Evolutionary conservation across 2,329 filamentous ascomycete species (phyloP), one percentile per base, ranked within the genome.

Genomic region (Beauveria sp.): DNA sequence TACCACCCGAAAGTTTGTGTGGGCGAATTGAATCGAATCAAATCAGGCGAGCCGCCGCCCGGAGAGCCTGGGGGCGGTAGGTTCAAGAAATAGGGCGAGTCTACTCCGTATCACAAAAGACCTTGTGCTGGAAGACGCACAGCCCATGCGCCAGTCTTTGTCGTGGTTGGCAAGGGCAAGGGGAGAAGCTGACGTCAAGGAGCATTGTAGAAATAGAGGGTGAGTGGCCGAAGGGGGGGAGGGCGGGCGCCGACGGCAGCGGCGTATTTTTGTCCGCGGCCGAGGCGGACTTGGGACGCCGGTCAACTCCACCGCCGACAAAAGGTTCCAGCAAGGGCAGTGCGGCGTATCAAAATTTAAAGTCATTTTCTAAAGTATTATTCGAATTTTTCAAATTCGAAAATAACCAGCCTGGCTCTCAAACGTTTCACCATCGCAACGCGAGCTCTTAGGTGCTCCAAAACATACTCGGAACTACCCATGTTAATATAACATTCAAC

Each of bases 101-200:
- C 18, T 18, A 12, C 7, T 14, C 10, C 0, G 31, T 49, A 22
- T 16, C 16, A 10, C 28, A 48, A 38, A 26, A 20, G 1, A 7
- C 20, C 1, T 3, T 48, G 18, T 14, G 43, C 8, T n/a, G 14
- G 28, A 43, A 24, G 34, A 18, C 14, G 38, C n/a, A 43, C 38
- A 46, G 49, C 57, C 40, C 26, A 20, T n/a, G 40, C 28, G 26
- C 48, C 49, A 43, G 40, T 28, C 38, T 38, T 24, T 22, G 38
- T 45, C 9, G 57, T 40, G n/a, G 57, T 60, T 45, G 49, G 26
- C 18, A 52, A 52, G 12, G 57, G n/a, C 18, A 52, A 52, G 12
- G 57, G 10, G 38, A 34, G n/a, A 34, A 53, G 31, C 20, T 60
- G 57, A 46, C 49, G 57, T 60, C 49, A 45, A 60, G 38, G 26